Percentiles rank a stretch among this genome's conserved stretches.
phyloP scores from a whole-genome alignment of 495 filamentous ascomycete genomes.

The Collariella sp. region DNA sequence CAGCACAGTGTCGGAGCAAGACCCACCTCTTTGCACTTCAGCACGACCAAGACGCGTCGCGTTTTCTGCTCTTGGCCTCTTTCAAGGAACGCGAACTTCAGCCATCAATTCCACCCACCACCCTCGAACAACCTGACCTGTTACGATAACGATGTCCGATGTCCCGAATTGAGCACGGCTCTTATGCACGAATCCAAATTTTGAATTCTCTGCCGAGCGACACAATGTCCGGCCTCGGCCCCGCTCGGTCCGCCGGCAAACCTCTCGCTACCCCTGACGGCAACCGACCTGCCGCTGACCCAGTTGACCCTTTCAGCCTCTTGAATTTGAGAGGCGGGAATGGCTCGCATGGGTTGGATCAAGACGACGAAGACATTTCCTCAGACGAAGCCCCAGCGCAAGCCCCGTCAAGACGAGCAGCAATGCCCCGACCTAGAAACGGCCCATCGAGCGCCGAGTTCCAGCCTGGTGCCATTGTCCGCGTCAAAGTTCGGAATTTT shows the following conservation, averaged over 20 bases:
- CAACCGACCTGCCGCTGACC: not conserved
- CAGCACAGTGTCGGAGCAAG: too few species aligned
- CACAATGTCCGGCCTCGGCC: not conserved
- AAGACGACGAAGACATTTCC: not conserved
- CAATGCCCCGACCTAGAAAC: constrained; percentile 1
- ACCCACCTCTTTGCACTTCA: not conserved
- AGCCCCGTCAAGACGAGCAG: constrained; percentile 10
- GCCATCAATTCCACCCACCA: too few species aligned
- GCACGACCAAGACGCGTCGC: constrained; percentile 2
- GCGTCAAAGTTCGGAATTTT: constrained; percentile 82
- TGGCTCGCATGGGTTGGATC: not conserved
- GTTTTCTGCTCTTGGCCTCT: constrained; percentile 1
- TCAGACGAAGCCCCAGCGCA: constrained; percentile 3
- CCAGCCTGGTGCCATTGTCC: constrained; percentile 82
- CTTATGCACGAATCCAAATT: not conserved
- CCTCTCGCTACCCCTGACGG: not conserved
- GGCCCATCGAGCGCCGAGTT: constrained; percentile 23
- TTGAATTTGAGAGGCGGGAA: constrained; percentile 14
- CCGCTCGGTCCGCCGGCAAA: not conserved
- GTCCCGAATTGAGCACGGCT: not conserved
- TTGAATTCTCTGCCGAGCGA: not conserved
- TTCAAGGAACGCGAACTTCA: not conserved
- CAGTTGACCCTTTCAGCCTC: constrained; percentile 5
- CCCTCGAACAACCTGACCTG: not conserved
- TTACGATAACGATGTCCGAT: not conserved